Conservation (phyloP, 2,329 filamentous ascomycete genomes). For the Fusarium heterosporum region DNA sequence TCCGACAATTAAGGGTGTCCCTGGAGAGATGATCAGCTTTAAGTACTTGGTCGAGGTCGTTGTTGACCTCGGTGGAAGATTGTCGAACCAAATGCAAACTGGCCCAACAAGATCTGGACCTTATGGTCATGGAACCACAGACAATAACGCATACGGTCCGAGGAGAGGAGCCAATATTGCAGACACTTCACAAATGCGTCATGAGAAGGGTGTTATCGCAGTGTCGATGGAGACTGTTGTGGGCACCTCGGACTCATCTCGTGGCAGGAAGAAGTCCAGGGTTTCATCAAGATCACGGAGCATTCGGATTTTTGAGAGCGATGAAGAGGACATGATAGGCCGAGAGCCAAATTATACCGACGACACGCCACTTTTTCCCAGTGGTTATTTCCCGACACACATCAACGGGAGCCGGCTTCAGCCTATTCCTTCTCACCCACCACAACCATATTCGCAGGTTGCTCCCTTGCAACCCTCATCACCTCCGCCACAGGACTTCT, state of each 20-base stretch:
- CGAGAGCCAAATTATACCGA: slow-evolving; percentile 41
- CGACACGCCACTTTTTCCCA: slow-evolving; percentile 37
- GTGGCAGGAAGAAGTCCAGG: slow-evolving; percentile 44
- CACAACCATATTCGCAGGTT: slow-evolving; percentile 52
- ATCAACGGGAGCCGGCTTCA: slow-evolving; percentile 55
- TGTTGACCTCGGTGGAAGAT: slow-evolving; percentile 88
- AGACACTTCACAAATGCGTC: slow-evolving; percentile 85
- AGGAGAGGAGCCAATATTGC: slow-evolving; percentile 72
- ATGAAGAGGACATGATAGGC: slow-evolving; percentile 48
- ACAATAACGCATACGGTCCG: slow-evolving; percentile 49
- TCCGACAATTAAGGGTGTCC: slow-evolving; percentile 89
- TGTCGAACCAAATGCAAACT: slow-evolving; percentile 78
- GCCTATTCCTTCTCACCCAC: slow-evolving; percentile 39
- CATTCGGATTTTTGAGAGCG: slow-evolving; percentile 47
- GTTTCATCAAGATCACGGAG: slow-evolving; percentile 46
- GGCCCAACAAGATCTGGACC: slow-evolving; percentile 60
- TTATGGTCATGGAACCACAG: slow-evolving; percentile 45
- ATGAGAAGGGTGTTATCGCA: slow-evolving; percentile 92
- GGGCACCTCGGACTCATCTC: slow-evolving; percentile 82
- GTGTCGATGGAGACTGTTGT: slow-evolving; percentile 88
- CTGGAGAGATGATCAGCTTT: slow-evolving; percentile 94
- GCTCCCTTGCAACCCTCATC: slow-evolving; percentile 30
- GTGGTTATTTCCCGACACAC: slow-evolving; percentile 45
- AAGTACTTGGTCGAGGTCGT: slow-evolving; percentile 94
- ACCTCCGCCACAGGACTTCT: slow-evolving; percentile 20